These are phyloP conservation scores for Heliocybe sulcata DNA, from an alignment of 1,284 basidiomycete species.

Conservation along the genomic window DNA sequence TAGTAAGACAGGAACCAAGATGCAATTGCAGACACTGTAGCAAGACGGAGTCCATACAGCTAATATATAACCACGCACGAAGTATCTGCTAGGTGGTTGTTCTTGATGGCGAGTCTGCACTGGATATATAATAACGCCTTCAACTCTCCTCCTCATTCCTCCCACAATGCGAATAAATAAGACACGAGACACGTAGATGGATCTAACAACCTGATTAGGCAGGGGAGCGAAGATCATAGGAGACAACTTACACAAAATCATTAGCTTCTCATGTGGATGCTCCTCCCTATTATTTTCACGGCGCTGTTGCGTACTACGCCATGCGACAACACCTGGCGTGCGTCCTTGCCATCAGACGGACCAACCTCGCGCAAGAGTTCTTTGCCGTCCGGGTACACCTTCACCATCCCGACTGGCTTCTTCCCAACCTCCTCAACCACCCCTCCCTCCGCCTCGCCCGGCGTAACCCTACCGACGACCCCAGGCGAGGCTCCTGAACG, in stretches of 20 bases:
- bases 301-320: background rate
- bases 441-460: constrained; percentile 21
- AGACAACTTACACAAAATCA: background rate
- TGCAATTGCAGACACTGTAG: background rate
- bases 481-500: constrained; percentile 54
- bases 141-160: background rate
- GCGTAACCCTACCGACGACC: constrained; percentile 20
- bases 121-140: background rate
- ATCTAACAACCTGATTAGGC: background rate
- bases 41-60: background rate
- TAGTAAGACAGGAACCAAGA: too few relatives aligned
- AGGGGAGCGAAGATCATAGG: background rate
- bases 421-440: constrained; percentile 12
- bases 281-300: background rate
- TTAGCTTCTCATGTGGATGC: background rate
- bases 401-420: background rate
- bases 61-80: background rate
- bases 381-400: background rate
- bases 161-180: background rate
- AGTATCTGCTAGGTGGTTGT: too few relatives aligned
- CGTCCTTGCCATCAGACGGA: background rate
- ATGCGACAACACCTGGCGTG: too few relatives aligned
- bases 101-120: too few relatives aligned
- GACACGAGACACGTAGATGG: background rate
- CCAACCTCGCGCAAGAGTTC: background rate